Evolutionary conservation across 331 rosid genomes (phyloP), one percentile per base, ranked within the genome.

Genomic region (Erythrophleum ivorense): DNA sequence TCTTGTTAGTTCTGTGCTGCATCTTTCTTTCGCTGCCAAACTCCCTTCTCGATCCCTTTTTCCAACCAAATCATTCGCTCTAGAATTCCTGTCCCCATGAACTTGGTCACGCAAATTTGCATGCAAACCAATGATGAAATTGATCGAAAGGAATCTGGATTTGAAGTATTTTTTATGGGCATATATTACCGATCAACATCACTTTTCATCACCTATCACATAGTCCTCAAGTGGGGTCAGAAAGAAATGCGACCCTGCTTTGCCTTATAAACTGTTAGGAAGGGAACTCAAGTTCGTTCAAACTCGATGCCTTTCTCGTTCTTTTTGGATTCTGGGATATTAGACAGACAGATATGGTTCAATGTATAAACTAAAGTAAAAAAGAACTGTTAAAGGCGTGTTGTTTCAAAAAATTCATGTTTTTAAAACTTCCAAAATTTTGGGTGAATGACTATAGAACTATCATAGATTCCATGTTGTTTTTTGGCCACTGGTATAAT

Each of bases 21-120:
- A 29, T 76, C 75, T 83, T 66, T 79, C 89, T 81, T 85, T 85
- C 84, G 71, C 88, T 81, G 75, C 88, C 82, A 66, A 83, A 79
- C 84, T 77, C 58, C 75, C 59, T 70, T 82, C 76, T 75, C 52
- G 4, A 33, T 71, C 84, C 77, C 80, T 83, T 88, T 86, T 87
- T 85, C 60, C 43, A 87, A 82, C 87, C 84, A 81, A 86, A 94
- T 94, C 88, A 94, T 92, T 71, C 50, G 34, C 78, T 72, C 87
- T 86, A 73, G 98, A 94, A 85, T 87, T 90, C 88, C 92, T 94
- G 98, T 92, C 98, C 85, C 91, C 90, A 86, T 74, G 85, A 89
- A 87, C 83, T 84, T 53, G 82, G 73, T 84, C 92, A 89, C 82
- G 90, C 97, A 88, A 86, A 88, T 85, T 89, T 88, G 87, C 95